Evolutionary conservation across 2,329 filamentous ascomycete species (phyloP).

Genomic region (Ploettnerulaceae sp.): DNA sequence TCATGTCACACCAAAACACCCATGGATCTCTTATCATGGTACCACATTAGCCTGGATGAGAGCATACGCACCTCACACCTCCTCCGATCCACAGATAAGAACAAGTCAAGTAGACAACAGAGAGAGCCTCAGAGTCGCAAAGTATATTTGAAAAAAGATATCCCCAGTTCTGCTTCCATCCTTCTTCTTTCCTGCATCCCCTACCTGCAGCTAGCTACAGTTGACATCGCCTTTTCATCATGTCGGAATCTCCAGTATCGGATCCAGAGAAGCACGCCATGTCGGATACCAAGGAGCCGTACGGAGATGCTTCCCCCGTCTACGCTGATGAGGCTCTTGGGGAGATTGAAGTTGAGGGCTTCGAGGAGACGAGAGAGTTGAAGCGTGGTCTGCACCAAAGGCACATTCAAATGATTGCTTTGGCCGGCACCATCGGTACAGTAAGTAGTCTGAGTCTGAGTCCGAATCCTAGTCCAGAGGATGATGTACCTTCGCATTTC

Average conservation of each 20-base stretch:
- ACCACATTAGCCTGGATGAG: not conserved
- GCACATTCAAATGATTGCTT: conserved; percentile 41
- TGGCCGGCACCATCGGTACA: conserved; percentile 44
- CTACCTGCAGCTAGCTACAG: not conserved
- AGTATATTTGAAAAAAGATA: too few relatives aligned
- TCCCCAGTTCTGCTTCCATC: too few relatives aligned
- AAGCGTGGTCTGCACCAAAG: conserved; percentile 40
- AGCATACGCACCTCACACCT: not conserved
- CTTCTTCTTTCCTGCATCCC: not conserved
- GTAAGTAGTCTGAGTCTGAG: conserved; percentile 9
- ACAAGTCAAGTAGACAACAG: too few relatives aligned
- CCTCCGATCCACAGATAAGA: conserved; percentile 7
- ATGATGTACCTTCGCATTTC: too few relatives aligned
- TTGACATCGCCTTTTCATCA: conserved; percentile 5
- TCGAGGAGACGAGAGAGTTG: conserved; percentile 20
- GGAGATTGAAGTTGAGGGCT: conserved; percentile 12
- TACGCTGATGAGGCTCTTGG: conserved; percentile 4
- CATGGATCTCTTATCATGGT: conserved; percentile 6
- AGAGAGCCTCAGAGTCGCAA: too few relatives aligned
- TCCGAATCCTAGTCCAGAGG: too few relatives aligned
- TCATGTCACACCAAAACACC: not conserved
- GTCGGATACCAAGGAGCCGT: conserved; percentile 1
- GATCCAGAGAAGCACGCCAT: conserved; percentile 14
- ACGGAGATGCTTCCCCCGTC: conserved; percentile 5
- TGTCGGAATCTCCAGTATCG: conserved; percentile 17